Evolutionary conservation across 1,284 basidiomycete species (phyloP), one percentile per base, ranked within the genome.

Genomic region (Trichosporon sp.): DNA sequence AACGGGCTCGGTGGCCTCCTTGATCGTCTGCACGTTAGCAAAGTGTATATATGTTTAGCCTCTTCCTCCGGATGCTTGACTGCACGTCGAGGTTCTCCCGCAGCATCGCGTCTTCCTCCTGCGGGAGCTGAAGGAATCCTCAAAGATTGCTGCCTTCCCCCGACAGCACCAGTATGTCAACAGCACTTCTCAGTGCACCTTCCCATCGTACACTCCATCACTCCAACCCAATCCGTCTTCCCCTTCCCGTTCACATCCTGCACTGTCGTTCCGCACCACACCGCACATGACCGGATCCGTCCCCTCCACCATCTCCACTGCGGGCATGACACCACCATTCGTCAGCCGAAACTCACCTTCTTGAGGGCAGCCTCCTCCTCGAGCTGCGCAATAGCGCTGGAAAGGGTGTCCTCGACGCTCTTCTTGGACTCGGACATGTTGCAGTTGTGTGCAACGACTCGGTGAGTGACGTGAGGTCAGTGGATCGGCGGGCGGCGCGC

Each of bases 331-430:
- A n/a, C 38, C 5, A 18, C 5, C 38, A 15, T 38, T 38, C 35
- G 9, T 13, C 38, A 18, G 18, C 1, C n/a, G 13, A 15, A 31
- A 65, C 75, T 66, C 38, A 81, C 82, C 78, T 82, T 83, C 66
- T 80, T 80, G 62, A 83, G 70, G 11, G 75, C 75, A 67, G 78
- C 76, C 70, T 83, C 82, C 8, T 75, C 71, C 72, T 83, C 81
- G 21, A 83, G 75, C 64, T 77, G 73, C n/a, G 74, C 65, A 27
- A 81, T 82, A 47, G 78, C 80, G 25, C 72, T 74, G 15, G 75
- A 72, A 25, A 78, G 71, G 2, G 77, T 76, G 42, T 65, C 64
- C 68, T 74, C 74, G 65, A 77, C 76, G 65, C 58, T 18, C 65
- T 66, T 56, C 70, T 53, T 66, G 31, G 23, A 53, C 29, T 38